Evolutionary conservation across 78 protist species (phyloP), one percentile per base, ranked within the genome.

Genomic region (Cavenderia fasciculata): DNA sequence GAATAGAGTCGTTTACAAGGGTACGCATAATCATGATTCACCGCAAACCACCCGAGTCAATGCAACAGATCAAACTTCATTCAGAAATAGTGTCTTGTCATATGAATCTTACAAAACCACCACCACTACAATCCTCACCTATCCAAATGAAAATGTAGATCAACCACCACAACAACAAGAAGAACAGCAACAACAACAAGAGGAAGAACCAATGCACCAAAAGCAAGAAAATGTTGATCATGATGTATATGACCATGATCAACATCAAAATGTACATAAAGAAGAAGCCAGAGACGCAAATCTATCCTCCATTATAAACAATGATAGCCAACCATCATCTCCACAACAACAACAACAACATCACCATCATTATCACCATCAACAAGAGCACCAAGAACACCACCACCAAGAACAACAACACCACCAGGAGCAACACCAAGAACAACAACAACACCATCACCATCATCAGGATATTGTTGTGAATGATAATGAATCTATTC

Each of bases 1-100:
- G 19, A 44, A 31, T 43, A 25, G 40, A 7, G 47, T 69, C 25
- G 31, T 41, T 4, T 82, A 82, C 40, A 82, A 82, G 56, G 90
- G 90, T 56, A 70, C 52, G 49, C 90, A 82, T 68, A 66, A 40
- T 31, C 90, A 82, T 68, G 90, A 47, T 11, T 68, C 73, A 11
- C 88, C 88, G 4, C 88, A 66, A 52, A 79, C 88, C 12, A 79
- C 88, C 10, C 25, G 76, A 40, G 49, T 65, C 16, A 72, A 72
- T 72, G 88, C 66, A 1, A 63, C 62, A 25, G 88, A 79, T 51
- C 88, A 79, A 52, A 56, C 43, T 23, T 54, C 88, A 27, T 79
- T 79, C 41, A 79, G 56, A 66, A 79, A 79, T 14, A 65, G 76
- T 51, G 88, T 79, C 6, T 27, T 69, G 33, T 49, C 33, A n/a